A percentile compares a stretch with the other conserved stretches of the same genome.
Evolutionary conservation across 2,329 filamentous ascomycete species (phyloP).

Genomic region (Didymella sp.): DNA sequence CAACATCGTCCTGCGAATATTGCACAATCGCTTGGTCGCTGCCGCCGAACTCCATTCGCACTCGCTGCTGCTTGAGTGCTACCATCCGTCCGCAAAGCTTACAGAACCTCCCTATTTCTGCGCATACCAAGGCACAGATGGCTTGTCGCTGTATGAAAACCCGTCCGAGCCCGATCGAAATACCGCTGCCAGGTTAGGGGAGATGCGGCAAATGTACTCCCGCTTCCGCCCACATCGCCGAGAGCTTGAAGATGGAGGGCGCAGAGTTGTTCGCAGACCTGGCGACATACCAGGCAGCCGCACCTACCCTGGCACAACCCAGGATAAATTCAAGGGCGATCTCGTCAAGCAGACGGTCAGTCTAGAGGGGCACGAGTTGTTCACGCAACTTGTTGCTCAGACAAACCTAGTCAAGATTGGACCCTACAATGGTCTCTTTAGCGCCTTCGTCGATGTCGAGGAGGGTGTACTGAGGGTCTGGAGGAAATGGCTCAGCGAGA

Average conservation of each 20-base stretch:
- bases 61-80: conserved; percentile 78
- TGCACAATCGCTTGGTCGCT: conserved; percentile 68
- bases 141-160: conserved; percentile 57
- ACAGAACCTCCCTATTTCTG: conserved; percentile 74
- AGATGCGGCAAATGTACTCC: conserved; percentile 68
- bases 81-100: conserved; percentile 73
- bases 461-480: conserved; percentile 75
- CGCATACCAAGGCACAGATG: conserved; percentile 69
- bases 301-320: conserved; percentile 43
- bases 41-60: conserved; percentile 66
- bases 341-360: conserved; percentile 66
- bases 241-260: conserved; percentile 55
- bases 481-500: conserved; percentile 71
- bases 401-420: conserved; percentile 73
- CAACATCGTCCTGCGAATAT: conserved; percentile 66
- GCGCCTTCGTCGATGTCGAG: conserved; percentile 69
- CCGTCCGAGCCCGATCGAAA: conserved; percentile 35
- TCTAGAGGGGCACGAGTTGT: conserved; percentile 73
- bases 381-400: conserved; percentile 74
- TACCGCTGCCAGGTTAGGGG: conserved; percentile 50
- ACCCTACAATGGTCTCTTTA: conserved; percentile 66
- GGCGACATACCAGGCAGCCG: conserved; percentile 58
- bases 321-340: conserved; percentile 47
- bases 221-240: conserved; percentile 71
- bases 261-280: conserved; percentile 49